A percentile compares a stretch with the other conserved stretches of the same genome.
phyloP scores from a whole-genome alignment of 208 protist species.

The Novymonas esmeraldas region DNA sequence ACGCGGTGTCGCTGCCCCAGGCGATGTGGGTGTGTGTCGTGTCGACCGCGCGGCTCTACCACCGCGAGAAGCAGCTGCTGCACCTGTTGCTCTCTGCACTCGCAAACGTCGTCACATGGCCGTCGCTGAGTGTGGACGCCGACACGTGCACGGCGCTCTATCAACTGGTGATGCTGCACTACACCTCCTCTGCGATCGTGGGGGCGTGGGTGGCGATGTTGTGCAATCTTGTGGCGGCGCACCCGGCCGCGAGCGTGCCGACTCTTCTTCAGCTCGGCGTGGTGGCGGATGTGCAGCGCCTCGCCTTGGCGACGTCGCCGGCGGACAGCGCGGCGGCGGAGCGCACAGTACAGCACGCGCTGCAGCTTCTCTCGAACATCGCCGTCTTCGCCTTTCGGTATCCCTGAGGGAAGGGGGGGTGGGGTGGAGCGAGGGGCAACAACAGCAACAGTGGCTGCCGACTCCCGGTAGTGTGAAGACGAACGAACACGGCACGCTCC shows the following conservation, averaged over 20 bases:
- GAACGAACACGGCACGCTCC: too few species aligned
- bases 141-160: conserved; percentile 20
- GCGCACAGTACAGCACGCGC: conserved; percentile 30
- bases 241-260: conserved; percentile 22
- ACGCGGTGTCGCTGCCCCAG: conserved; percentile 4
- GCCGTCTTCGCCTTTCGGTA: not conserved
- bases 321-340: conserved; percentile 30
- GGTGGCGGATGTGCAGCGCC: conserved; percentile 48
- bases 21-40: conserved; percentile 20
- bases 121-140: not conserved
- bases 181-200: conserved; percentile 39
- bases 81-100: conserved; percentile 31
- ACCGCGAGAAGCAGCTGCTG: conserved; percentile 23
- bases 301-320: conserved; percentile 26
- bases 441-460: too few species aligned
- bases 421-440: too few species aligned
- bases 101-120: conserved; percentile 24
- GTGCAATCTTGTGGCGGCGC: conserved; percentile 44
- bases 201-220: conserved; percentile 47
- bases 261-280: conserved; percentile 36
- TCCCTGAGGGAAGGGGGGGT: not conserved
- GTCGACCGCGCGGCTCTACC: conserved; percentile 27
- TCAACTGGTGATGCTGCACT: conserved; percentile 22
- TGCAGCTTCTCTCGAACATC: conserved; percentile 51
- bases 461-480: too few species aligned